Percentiles rank a stretch among this genome's conserved stretches.
Evolutionary conservation across 164 flowering plant genomes (phyloP).

Genomic region (grape (Vitis vinifera)): DNA sequence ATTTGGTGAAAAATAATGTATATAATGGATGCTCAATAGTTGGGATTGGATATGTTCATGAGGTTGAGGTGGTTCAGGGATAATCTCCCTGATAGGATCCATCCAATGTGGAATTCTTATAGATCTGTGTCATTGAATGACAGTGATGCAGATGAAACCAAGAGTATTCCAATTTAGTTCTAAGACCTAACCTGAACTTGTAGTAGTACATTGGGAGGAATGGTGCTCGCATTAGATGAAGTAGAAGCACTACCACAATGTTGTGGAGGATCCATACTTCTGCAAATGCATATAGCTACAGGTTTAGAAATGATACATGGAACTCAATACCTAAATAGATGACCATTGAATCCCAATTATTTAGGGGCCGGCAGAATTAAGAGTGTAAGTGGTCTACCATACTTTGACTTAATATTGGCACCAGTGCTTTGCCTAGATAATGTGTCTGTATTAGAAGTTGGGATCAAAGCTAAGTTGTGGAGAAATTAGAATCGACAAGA

Average conservation of each 20-base stretch:
- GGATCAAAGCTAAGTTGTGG: not conserved
- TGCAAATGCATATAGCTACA: conserved; percentile 9
- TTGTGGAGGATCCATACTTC: conserved; percentile 27
- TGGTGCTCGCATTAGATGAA: conserved; percentile 36
- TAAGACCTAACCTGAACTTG: conserved; percentile 31
- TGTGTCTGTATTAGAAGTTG: conserved; percentile 20
- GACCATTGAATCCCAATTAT: not conserved
- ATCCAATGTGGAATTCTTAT: too few relatives aligned
- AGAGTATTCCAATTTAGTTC: not conserved
- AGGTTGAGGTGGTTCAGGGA: too few relatives aligned
- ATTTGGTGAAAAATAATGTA: too few relatives aligned
- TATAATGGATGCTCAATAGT: too few relatives aligned
- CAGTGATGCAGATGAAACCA: too few relatives aligned
- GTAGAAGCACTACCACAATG: conserved; percentile 37
- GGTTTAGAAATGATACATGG: not conserved
- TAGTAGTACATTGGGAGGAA: conserved; percentile 19
- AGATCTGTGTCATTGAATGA: too few relatives aligned
- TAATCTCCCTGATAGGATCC: too few relatives aligned
- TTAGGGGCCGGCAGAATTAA: not conserved
- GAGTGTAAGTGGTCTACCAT: not conserved
- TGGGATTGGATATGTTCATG: too few relatives aligned
- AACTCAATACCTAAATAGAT: not conserved
- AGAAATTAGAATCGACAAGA: too few relatives aligned
- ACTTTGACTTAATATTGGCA: conserved; percentile 36
- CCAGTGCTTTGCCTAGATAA: conserved; percentile 26